Base-by-base conservation (phyloP, 202 grass and related monocot genomes). In the Setaria viridis region DNA sequence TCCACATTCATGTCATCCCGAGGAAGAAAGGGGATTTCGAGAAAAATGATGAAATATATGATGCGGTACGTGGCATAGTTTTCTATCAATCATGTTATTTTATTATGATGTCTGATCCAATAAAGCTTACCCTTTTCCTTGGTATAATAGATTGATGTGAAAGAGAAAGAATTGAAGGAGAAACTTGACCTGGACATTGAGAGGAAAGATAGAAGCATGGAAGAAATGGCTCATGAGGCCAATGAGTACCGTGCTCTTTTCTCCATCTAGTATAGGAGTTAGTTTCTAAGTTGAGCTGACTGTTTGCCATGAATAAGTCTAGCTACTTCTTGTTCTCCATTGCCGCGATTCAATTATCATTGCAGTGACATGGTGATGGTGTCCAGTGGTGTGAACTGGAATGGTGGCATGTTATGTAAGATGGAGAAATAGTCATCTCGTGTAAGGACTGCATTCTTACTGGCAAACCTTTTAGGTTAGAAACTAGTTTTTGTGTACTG, bases 41-140 rank as follows among this genome's bases (percentile, higher is more conserved):
- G 76, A 95, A 95, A 32, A 98, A 98, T 47, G 95, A 98, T 89
- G 95, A 98, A 84, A 98, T 95, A 79, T 94, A 94, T 82, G 91
- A 98, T 62, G 91, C 84, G 12, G 95, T 98, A 48, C 10, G 82
- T 92, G 76, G 14, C 86, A 64, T 4, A 43, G 5, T 53, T 77
- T 73, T 66, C 43, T 2, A 62, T 62, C 53, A n/a, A 62, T 21
- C 25, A 72, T 4, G 8, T 54, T 67, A 63, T 55, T 79, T 58
- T 64, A 19, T 60, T 87, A 14, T 25, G 11, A 62, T 6, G 74
- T 49, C 10, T 70, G 59, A 32, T 46, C 5, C 67, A 45, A 76
- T 51, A 46, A 80, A 58, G 17, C 80, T 85, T 57, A 70, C 43
- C 8, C 10, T 41, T 67, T 41, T 58, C 64, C 48, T 43, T 78